These are phyloP conservation scores for Coniochaeta ligniaria DNA, from an alignment of 2,329 filamentous ascomycete species.

Conservation along the genomic window DNA sequence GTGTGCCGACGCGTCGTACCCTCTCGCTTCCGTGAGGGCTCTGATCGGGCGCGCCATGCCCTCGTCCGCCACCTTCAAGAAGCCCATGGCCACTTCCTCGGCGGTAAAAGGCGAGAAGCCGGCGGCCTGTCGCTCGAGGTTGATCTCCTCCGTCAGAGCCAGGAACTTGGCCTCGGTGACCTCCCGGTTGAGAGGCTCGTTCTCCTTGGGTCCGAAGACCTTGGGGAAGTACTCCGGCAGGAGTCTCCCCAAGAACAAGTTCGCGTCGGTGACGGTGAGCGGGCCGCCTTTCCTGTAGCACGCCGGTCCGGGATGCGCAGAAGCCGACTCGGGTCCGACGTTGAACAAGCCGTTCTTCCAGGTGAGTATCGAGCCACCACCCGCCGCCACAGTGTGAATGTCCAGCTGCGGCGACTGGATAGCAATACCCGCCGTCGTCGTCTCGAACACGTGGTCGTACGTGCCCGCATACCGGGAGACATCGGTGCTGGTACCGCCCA, in stretches of 20 bases:
- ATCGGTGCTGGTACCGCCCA: constrained; percentile 39
- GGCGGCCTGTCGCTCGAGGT: constrained; percentile 36
- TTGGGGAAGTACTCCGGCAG: constrained; percentile 64
- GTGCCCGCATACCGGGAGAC: constrained; percentile 59
- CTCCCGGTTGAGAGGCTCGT: constrained; percentile 55
- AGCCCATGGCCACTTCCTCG: constrained; percentile 64
- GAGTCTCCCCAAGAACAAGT: constrained; percentile 58
- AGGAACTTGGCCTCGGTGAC: constrained; percentile 56
- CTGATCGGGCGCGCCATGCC: constrained; percentile 66
- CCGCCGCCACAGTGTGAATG: constrained; percentile 54
- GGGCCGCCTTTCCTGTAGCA: constrained; percentile 64
- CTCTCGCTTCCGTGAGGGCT: constrained; percentile 63
- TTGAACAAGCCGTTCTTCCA: constrained; percentile 60
- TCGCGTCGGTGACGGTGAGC: constrained; percentile 64
- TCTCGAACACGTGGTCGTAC: constrained; percentile 64
- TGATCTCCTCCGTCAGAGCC: constrained; percentile 57
- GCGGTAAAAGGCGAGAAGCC: constrained; percentile 42
- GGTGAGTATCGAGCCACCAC: constrained; percentile 38
- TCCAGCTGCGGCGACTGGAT: constrained; percentile 62
- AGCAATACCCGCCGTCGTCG: constrained; percentile 59
- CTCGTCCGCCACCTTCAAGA: constrained; percentile 64
- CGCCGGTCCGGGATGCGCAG: constrained; percentile 62
- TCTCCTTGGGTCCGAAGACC: constrained; percentile 65
- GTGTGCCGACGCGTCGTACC: constrained; percentile 63
- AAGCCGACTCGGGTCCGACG: constrained; percentile 59